phyloP scores from a whole-genome alignment of 352 stramenopile genomes.

The Phytophthora ramorum region DNA sequence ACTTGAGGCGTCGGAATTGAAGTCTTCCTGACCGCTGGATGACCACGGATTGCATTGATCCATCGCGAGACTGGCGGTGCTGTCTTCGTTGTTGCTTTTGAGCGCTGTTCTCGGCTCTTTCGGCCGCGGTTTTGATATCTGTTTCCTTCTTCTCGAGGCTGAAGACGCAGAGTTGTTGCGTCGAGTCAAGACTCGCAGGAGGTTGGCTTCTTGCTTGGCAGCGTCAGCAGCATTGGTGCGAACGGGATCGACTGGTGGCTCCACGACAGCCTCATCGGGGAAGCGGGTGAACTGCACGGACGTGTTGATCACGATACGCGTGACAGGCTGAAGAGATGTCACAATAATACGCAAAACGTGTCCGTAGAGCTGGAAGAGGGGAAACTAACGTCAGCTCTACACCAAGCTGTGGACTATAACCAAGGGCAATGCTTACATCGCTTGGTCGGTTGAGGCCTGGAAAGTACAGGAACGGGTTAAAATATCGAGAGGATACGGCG shows the following conservation, averaged over 20 bases:
- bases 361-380: slow-evolving; percentile 48
- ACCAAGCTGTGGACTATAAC: not conserved
- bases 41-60: slow-evolving; percentile 35
- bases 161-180: slow-evolving; percentile 19
- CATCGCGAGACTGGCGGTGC: slow-evolving; percentile 23
- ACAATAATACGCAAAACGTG: slow-evolving; percentile 62
- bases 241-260: slow-evolving; percentile 15
- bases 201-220: slow-evolving; percentile 1
- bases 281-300: slow-evolving; percentile 53
- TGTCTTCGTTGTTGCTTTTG: slow-evolving; percentile 21
- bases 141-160: slow-evolving; percentile 10
- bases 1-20: not conserved
- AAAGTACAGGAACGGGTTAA: slow-evolving; percentile 57
- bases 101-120: not conserved
- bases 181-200: not conserved
- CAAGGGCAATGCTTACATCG: slow-evolving; percentile 43
- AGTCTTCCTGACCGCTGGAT: slow-evolving; percentile 15
- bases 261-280: slow-evolving; percentile 19
- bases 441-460: slow-evolving; percentile 43
- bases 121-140: slow-evolving; percentile 1
- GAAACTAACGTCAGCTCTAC: not conserved
- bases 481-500: slow-evolving; percentile 24
- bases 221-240: slow-evolving; percentile 1
- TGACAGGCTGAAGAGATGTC: slow-evolving; percentile 43
- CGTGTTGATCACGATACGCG: slow-evolving; percentile 62